Percentiles rank a stretch among this genome's conserved stretches.
Evolutionary conservation across 1,284 basidiomycete genomes (phyloP).

Genomic region (Ganoderma sinense): DNA sequence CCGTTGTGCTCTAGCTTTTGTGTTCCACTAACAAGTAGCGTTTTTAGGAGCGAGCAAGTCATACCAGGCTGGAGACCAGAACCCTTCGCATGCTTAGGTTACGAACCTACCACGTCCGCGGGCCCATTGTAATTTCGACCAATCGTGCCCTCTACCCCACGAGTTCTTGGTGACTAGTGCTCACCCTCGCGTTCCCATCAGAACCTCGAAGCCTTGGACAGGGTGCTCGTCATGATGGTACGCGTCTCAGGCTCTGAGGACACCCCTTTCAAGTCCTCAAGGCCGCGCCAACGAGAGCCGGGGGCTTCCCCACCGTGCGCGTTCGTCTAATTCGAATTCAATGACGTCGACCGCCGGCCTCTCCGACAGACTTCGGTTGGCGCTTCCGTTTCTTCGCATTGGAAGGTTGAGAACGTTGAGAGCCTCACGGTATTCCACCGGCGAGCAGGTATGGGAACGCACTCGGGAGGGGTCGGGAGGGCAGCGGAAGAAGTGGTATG

Average conservation of each 20-base stretch:
- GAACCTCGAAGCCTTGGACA: background rate
- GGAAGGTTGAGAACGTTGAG: background rate
- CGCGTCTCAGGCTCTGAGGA: background rate
- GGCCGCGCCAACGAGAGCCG: background rate
- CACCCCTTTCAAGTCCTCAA: background rate
- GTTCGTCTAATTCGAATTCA: background rate
- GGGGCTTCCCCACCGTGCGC: background rate
- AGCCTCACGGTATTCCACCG: background rate
- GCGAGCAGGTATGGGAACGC: background rate
- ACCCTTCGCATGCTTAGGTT: background rate
- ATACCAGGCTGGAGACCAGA: background rate
- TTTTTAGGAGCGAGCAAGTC: background rate
- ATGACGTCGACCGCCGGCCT: background rate
- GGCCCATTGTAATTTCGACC: background rate
- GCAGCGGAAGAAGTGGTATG: background rate
- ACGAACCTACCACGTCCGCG: background rate
- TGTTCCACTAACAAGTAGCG: background rate
- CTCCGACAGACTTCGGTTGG: background rate
- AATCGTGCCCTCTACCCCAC: background rate
- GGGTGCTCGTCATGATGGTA: background rate
- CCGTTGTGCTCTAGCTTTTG: background rate
- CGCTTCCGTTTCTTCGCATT: background rate
- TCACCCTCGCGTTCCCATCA: background rate
- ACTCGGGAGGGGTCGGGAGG: background rate
- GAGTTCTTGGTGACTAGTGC: background rate